Evolutionary conservation across 805 yeast genomes (phyloP).

Genomic region (Torulaspora delbrueckii): DNA sequence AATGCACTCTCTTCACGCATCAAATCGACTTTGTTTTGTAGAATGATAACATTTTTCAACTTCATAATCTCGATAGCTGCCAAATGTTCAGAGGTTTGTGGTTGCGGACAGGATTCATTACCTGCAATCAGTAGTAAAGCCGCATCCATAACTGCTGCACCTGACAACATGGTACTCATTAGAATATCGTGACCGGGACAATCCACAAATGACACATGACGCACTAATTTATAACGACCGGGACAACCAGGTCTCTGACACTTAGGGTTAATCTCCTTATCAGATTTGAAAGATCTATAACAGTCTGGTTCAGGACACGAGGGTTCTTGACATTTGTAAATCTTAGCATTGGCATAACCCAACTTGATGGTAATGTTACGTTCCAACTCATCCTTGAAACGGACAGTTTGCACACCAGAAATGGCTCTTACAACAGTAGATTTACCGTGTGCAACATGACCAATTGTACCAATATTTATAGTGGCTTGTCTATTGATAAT

Average conservation of each 20-base stretch:
- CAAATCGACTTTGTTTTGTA: slow-evolving; percentile 97
- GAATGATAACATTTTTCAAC: slow-evolving; percentile 88
- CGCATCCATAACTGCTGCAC: slow-evolving; percentile 99
- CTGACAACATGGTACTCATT: slow-evolving; percentile 99
- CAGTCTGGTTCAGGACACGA: slow-evolving; percentile 90
- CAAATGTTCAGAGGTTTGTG: slow-evolving; percentile 97
- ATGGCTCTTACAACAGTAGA: slow-evolving; percentile 92
- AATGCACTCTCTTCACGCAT: slow-evolving; percentile 96
- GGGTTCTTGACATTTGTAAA: slow-evolving; percentile 84
- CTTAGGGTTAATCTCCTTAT: slow-evolving; percentile 90
- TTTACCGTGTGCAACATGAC: slow-evolving; percentile 95
- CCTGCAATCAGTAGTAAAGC: slow-evolving; percentile 95
- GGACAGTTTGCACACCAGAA: slow-evolving; percentile 97
- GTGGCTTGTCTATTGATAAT: slow-evolving; percentile 99
- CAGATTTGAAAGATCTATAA: slow-evolving; percentile 90
- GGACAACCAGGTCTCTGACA: slow-evolving; percentile 82
- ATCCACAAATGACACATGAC: slow-evolving; percentile 98
- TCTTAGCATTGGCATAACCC: slow-evolving; percentile 98
- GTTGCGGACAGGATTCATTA: slow-evolving; percentile 99
- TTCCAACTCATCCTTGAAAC: slow-evolving; percentile 98
- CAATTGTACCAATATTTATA: slow-evolving; percentile 95
- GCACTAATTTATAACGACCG: slow-evolving; percentile 84
- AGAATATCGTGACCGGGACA: slow-evolving; percentile 99
- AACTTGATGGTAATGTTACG: slow-evolving; percentile 97
- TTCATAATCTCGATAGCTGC: slow-evolving; percentile 99